Conservation (phyloP, 2,329 filamentous ascomycete genomes). For the Myriosclerotinia duriaeana region DNA sequence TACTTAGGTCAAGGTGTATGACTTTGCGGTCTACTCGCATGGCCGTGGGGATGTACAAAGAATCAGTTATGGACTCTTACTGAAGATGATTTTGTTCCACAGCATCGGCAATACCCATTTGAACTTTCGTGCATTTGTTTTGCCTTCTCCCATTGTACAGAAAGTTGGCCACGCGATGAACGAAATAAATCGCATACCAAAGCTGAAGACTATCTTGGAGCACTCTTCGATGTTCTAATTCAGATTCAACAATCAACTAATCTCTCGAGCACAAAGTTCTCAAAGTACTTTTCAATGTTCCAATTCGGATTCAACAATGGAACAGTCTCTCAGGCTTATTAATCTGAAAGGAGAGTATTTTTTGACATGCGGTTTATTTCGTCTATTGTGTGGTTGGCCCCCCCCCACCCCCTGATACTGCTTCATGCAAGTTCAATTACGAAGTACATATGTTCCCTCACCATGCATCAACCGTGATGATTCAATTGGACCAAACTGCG, state of each 20-base stretch:
- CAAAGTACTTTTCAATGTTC: too few relatives aligned
- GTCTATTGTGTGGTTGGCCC: background rate
- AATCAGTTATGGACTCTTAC: background rate
- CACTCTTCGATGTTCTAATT: too few relatives aligned
- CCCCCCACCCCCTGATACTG: slow-evolving; percentile 1
- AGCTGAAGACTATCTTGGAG: too few relatives aligned
- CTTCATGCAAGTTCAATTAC: slow-evolving; percentile 21
- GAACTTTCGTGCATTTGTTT: slow-evolving; percentile 27
- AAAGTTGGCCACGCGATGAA: background rate
- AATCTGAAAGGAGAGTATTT: too few relatives aligned
- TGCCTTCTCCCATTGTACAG: background rate
- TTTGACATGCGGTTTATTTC: too few relatives aligned
- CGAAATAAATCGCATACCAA: too few relatives aligned
- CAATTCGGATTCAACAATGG: too few relatives aligned
- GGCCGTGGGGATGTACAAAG: slow-evolving; percentile 17
- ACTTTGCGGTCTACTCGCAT: slow-evolving; percentile 3
- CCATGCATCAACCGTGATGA: background rate
- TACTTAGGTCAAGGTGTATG: slow-evolving; percentile 3
- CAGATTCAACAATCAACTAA: too few relatives aligned
- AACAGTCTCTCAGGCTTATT: too few relatives aligned
- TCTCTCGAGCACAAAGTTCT: too few relatives aligned
- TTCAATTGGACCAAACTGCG: slow-evolving; percentile 10
- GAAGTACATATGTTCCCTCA: slow-evolving; percentile 10
- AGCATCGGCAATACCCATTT: slow-evolving; percentile 30
- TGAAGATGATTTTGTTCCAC: slow-evolving; percentile 29